Conservation (phyloP, 192 early-diverging fungal genomes). For the Dissophora globulifera region DNA sequence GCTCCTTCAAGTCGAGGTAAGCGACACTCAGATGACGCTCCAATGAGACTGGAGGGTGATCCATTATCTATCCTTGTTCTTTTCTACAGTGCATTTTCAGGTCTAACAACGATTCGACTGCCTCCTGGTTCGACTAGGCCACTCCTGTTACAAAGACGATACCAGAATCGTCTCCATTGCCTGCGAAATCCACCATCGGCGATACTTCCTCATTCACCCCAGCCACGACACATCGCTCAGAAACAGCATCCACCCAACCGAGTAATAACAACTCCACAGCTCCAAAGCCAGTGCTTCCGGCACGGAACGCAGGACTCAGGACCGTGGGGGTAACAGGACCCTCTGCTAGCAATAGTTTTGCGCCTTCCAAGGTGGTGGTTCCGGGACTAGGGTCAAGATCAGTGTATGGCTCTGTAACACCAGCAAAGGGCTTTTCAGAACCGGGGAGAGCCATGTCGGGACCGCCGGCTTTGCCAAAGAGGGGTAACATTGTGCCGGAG, state of each 20-base stretch:
- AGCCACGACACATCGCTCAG: background rate
- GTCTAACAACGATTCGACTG: too few species aligned
- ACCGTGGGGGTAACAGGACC: background rate
- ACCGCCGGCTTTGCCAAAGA: slow-evolving; percentile 33
- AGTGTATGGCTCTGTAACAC: background rate
- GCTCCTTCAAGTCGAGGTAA: slow-evolving; percentile 36
- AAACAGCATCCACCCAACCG: background rate
- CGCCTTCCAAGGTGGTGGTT: slow-evolving; percentile 2
- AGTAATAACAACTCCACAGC: background rate
- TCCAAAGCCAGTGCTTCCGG: slow-evolving; percentile 12
- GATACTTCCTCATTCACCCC: background rate
- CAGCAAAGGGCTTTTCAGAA: background rate
- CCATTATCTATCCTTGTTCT: background rate
- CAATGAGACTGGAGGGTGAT: background rate
- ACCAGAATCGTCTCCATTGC: slow-evolving; percentile 13
- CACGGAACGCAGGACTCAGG: slow-evolving; percentile 16
- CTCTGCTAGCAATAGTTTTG: background rate
- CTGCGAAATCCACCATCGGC: slow-evolving; percentile 1
- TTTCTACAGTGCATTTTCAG: too few species aligned
- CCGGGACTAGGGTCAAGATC: slow-evolving; percentile 22
- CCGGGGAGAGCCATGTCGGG: background rate
- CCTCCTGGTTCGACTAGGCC: too few species aligned
- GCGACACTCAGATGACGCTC: background rate
- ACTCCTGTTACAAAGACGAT: too few species aligned
- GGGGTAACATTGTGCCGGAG: slow-evolving; percentile 19